Evolutionary conservation across 352 stramenopile species (phyloP).

Genomic region (Globisporangium emineosum): DNA sequence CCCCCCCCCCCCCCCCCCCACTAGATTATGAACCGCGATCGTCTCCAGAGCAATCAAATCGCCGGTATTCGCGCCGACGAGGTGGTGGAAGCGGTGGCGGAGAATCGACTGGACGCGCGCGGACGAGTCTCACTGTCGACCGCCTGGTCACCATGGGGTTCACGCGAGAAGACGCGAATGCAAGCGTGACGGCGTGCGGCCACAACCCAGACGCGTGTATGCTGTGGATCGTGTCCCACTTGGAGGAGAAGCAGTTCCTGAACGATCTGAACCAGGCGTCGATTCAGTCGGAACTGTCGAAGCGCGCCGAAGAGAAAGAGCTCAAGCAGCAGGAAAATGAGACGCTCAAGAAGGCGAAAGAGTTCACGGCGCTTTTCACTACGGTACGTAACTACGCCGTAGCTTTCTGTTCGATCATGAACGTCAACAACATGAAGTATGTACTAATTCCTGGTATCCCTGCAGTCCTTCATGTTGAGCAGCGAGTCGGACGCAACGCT

Average conservation of each 20-base stretch:
- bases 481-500: slow-evolving; percentile 28
- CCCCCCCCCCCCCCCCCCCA: too few relatives aligned
- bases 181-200: slow-evolving; percentile 53
- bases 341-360: slow-evolving; percentile 40
- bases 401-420: background rate
- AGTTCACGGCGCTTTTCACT: slow-evolving; percentile 62
- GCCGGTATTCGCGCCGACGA: slow-evolving; percentile 17
- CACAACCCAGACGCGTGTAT: slow-evolving; percentile 71
- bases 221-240: slow-evolving; percentile 74
- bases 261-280: slow-evolving; percentile 70
- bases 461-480: slow-evolving; percentile 58
- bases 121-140: slow-evolving; percentile 55
- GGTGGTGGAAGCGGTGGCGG: background rate
- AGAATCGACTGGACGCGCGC: slow-evolving; percentile 20
- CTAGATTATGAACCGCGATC: slow-evolving; percentile 1
- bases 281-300: slow-evolving; percentile 73
- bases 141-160: slow-evolving; percentile 67
- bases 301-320: slow-evolving; percentile 53
- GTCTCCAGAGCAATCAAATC: slow-evolving; percentile 10
- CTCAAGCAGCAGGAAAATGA: slow-evolving; percentile 59
- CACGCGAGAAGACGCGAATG: slow-evolving; percentile 50
- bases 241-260: slow-evolving; percentile 70
- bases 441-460: background rate
- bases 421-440: background rate
- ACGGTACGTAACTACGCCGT: slow-evolving; percentile 33